Base-by-base conservation (phyloP, 2,329 filamentous ascomycete genomes). In the Paramyrothecium sp. region DNA sequence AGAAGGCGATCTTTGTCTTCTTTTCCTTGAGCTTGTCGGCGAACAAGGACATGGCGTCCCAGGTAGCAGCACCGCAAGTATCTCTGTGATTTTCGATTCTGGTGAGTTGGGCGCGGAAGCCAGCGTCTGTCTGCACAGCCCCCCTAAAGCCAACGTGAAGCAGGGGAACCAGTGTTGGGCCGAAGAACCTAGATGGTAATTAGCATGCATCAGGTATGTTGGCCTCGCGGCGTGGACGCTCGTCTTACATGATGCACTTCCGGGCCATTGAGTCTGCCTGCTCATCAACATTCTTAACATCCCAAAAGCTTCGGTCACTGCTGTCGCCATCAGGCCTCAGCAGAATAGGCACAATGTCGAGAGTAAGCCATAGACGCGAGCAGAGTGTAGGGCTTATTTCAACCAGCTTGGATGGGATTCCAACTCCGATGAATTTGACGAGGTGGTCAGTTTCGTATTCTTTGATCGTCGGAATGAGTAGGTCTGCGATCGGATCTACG, bases 181-280 rank as follows among this genome's bases (percentile, higher is more conserved):
- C 89, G 64, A 92, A 93, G 63, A 87, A 78, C 69, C 87, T 89
- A 56, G n/a, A 49, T 5, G 30, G 17, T 19, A 47, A 13, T 16
- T 20, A 0, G 3, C 41, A 33, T 38, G 54, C 11, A 23, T n/a
- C 49, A 54, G 2, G 7, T 48, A 58, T 54, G 19, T 48, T 8
- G 3, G 38, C 3, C 4, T 44, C 13, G 38, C 13, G 38, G 13
- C 4, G 38, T 16, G 38, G 5, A 3, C 38, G 23, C 10, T 30
- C n/a, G 13, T 74, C 82, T 72, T 73, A 89, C 87, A 87, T 83
- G 60, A 92, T 81, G 69, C 89, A 91, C 76, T 92, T 93, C 60
- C 91, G 81, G 2, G 88, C 88, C 83, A 93, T 89, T 1, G 88
- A 90, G 68, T 94, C 91, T 1, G 91, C 90, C 70, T 92, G 87